phyloP scores from a whole-genome alignment of 352 stramenopile genomes.

The Phytophthora pinifolia region DNA sequence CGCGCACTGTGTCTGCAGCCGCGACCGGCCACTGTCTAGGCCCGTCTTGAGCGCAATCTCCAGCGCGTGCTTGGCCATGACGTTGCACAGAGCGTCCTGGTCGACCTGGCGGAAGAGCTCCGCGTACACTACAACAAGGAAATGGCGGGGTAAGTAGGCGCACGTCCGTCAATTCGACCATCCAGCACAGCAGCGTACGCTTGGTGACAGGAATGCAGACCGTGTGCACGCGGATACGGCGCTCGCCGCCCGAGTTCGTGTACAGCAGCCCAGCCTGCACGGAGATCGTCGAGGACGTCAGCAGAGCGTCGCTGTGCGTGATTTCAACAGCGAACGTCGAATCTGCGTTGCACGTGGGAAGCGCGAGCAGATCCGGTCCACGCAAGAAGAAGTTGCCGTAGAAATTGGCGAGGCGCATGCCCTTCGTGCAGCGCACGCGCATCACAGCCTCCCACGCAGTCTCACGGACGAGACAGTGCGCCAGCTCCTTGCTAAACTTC shows the following conservation, averaged over 20 bases:
- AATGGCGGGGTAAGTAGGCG: not conserved
- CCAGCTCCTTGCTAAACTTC: slow-evolving; percentile 94
- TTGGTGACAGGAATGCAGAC: slow-evolving; percentile 93
- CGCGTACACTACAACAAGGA: slow-evolving; percentile 60
- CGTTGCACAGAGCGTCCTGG: slow-evolving; percentile 92
- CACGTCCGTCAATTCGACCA: slow-evolving; percentile 1
- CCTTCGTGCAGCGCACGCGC: slow-evolving; percentile 96
- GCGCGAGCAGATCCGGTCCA: slow-evolving; percentile 95
- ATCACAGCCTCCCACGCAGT: slow-evolving; percentile 97
- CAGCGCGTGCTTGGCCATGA: slow-evolving; percentile 95
- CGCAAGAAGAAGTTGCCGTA: slow-evolving; percentile 99
- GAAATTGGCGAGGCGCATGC: slow-evolving; percentile 98
- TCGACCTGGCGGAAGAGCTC: slow-evolving; percentile 94
- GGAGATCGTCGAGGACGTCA: slow-evolving; percentile 94
- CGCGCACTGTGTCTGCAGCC: slow-evolving; percentile 90
- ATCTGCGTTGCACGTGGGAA: slow-evolving; percentile 96
- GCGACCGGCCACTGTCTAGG: slow-evolving; percentile 92
- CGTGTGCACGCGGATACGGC: slow-evolving; percentile 98
- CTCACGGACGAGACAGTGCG: slow-evolving; percentile 90
- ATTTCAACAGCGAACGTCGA: slow-evolving; percentile 97
- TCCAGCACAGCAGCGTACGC: slow-evolving; percentile 39
- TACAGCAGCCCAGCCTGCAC: slow-evolving; percentile 98
- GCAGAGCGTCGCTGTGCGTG: slow-evolving; percentile 94
- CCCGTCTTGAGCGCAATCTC: slow-evolving; percentile 94
- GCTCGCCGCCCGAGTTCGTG: slow-evolving; percentile 96